These are phyloP conservation scores for Myxozyma monticola DNA, from an alignment of 805 yeast species.

Conservation along the genomic window DNA sequence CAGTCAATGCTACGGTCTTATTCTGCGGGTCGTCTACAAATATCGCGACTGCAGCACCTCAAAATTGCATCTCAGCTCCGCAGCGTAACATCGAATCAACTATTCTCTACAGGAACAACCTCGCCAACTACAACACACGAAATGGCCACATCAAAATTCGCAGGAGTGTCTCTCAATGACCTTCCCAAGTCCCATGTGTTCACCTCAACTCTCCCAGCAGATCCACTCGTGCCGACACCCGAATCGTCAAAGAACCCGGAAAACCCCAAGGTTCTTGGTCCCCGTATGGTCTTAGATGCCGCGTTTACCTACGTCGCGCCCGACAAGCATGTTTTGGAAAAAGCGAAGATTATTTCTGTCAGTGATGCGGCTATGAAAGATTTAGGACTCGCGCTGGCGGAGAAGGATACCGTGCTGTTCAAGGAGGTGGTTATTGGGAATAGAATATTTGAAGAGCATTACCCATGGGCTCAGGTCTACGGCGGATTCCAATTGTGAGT, in stretches of 20 bases:
- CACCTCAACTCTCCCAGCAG: slow-evolving; percentile 42
- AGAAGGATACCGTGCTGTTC: slow-evolving; percentile 47
- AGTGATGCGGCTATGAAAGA: slow-evolving; percentile 62
- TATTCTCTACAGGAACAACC: too few relatives aligned
- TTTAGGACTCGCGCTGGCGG: slow-evolving; percentile 52
- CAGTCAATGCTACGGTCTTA: too few relatives aligned
- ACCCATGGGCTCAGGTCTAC: slow-evolving; percentile 87
- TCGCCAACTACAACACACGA: too few relatives aligned
- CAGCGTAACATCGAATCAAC: too few relatives aligned
- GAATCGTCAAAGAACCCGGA: slow-evolving; percentile 39
- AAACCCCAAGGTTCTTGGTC: slow-evolving; percentile 47
- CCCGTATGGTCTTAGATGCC: slow-evolving; percentile 58
- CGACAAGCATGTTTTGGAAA: slow-evolving; percentile 45
- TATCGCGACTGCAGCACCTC: too few relatives aligned
- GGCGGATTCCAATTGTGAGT: slow-evolving; percentile 84
- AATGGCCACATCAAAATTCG: not conserved
- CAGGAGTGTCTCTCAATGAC: slow-evolving; percentile 11
- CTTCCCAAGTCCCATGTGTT: slow-evolving; percentile 36
- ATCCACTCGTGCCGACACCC: slow-evolving; percentile 42
- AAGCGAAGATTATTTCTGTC: slow-evolving; percentile 51
- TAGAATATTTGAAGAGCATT: slow-evolving; percentile 44
- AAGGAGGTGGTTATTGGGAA: slow-evolving; percentile 64
- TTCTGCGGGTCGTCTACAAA: too few relatives aligned
- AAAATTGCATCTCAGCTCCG: too few relatives aligned
- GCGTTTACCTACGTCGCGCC: slow-evolving; percentile 76